Percentiles rank a stretch among this genome's conserved stretches.
Conservation (phyloP, 2,329 filamentous ascomycete genomes). For the Phoma herbarum region DNA sequence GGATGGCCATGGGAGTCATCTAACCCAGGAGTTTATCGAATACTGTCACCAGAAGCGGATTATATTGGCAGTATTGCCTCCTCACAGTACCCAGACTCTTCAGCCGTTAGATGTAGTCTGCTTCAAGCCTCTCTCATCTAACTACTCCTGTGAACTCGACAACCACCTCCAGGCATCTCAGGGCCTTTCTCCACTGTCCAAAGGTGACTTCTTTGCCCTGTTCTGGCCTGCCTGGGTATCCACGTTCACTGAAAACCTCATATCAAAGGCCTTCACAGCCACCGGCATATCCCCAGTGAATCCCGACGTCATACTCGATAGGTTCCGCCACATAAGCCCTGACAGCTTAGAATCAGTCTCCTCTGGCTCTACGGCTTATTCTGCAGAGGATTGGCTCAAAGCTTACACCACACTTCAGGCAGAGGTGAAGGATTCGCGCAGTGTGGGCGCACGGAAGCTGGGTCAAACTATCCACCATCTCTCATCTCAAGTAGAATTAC, state of each 20-base stretch:
- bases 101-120: constrained; percentile 3
- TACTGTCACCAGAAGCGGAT: constrained; percentile 51
- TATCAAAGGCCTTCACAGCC: constrained; percentile 8
- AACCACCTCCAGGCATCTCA: neutral
- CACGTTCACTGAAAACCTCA: constrained; percentile 1
- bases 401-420: neutral
- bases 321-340: neutral
- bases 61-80: neutral
- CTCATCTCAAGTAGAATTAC: neutral
- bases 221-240: constrained; percentile 9
- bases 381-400: neutral
- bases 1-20: constrained; percentile 31
- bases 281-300: constrained; percentile 1
- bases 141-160: neutral
- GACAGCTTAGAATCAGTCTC: neutral
- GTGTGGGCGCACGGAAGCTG: constrained; percentile 1
- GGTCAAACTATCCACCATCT: constrained; percentile 2
- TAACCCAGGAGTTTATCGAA: constrained; percentile 46
- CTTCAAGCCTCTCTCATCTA: neutral
- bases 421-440: constrained; percentile 1
- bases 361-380: neutral
- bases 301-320: constrained; percentile 1
- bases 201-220: constrained; percentile 6
- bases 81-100: no score
- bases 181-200: neutral